Percentiles rank a stretch among this genome's conserved stretches.
Conservation (phyloP, 2,329 filamentous ascomycete genomes). For the Davidsoniella australis region DNA sequence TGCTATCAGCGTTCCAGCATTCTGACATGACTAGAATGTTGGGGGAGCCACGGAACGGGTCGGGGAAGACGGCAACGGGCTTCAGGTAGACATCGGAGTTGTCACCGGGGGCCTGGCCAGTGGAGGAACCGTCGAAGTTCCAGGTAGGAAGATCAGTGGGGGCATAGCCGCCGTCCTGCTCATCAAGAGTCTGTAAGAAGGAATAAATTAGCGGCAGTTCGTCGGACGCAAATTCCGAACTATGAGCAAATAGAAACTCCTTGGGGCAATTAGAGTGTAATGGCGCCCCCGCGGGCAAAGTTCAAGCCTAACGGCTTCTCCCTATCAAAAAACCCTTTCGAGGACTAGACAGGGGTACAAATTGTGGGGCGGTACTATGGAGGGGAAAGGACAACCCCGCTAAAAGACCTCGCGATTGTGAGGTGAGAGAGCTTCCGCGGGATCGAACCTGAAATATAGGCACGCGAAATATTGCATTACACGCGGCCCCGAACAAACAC, state of each 20-base stretch:
- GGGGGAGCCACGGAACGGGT: slow-evolving; percentile 75
- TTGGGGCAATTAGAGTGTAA: neutral
- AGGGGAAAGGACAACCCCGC: too few relatives aligned
- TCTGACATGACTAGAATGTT: slow-evolving; percentile 91
- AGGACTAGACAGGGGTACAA: too few relatives aligned
- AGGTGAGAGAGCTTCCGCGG: too few relatives aligned
- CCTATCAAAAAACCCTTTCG: too few relatives aligned
- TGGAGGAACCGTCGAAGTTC: slow-evolving; percentile 64
- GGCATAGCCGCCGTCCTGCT: slow-evolving; percentile 27
- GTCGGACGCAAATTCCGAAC: slow-evolving; percentile 3
- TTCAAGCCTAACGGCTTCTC: too few relatives aligned
- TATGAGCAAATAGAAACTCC: slow-evolving; percentile 1
- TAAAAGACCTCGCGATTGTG: too few relatives aligned
- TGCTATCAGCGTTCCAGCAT: slow-evolving; percentile 87
- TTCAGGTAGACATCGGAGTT: slow-evolving; percentile 97
- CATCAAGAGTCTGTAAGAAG: slow-evolving; percentile 29
- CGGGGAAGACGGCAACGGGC: slow-evolving; percentile 74
- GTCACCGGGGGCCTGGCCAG: slow-evolving; percentile 77
- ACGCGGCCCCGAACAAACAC: too few relatives aligned
- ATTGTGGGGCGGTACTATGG: too few relatives aligned
- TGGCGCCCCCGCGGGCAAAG: too few relatives aligned
- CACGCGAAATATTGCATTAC: too few relatives aligned
- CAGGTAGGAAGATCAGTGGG: slow-evolving; percentile 36
- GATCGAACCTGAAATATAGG: too few relatives aligned
- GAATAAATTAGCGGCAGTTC: neutral